These are phyloP conservation scores for Backusella luteola DNA, from an alignment of 192 early-diverging fungal species.

Conservation along the genomic window DNA sequence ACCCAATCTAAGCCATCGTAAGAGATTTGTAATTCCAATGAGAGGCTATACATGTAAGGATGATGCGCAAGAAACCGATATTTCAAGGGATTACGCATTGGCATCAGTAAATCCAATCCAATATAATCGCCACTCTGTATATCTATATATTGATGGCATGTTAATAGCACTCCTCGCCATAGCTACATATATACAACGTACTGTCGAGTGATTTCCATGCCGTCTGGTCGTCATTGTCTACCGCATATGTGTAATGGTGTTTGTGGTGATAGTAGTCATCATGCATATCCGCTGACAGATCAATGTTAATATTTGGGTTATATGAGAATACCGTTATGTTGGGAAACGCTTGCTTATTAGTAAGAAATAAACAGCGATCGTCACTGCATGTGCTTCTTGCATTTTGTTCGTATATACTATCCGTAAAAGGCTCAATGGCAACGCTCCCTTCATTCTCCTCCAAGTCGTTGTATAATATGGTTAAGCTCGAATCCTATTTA, in stretches of 20 bases:
- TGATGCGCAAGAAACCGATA: constrained; percentile 31
- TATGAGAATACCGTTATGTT: constrained; percentile 46
- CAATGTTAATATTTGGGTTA: constrained; percentile 48
- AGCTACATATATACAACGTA: neutral
- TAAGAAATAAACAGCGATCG: constrained; percentile 53
- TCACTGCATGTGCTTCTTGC: constrained; percentile 49
- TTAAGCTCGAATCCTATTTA: neutral
- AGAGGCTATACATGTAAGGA: constrained; percentile 26
- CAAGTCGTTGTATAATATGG: neutral
- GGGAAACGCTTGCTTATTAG: constrained; percentile 51
- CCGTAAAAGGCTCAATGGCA: neutral
- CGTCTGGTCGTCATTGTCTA: constrained; percentile 48
- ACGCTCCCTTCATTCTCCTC: neutral
- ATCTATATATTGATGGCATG: constrained; percentile 14
- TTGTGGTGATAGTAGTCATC: constrained; percentile 40
- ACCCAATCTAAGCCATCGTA: constrained; percentile 43
- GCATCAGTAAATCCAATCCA: constrained; percentile 53
- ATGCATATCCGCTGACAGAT: constrained; percentile 44
- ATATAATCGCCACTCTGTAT: constrained; percentile 52
- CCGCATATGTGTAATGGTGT: constrained; percentile 48
- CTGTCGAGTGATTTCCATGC: constrained; percentile 41
- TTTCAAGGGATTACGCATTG: constrained; percentile 34
- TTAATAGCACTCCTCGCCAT: neutral
- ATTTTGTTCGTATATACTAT: constrained; percentile 35
- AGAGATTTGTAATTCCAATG: constrained; percentile 32